Base-by-base conservation (phyloP, 1,284 basidiomycete species). In the Laetiporus sulphureus region DNA sequence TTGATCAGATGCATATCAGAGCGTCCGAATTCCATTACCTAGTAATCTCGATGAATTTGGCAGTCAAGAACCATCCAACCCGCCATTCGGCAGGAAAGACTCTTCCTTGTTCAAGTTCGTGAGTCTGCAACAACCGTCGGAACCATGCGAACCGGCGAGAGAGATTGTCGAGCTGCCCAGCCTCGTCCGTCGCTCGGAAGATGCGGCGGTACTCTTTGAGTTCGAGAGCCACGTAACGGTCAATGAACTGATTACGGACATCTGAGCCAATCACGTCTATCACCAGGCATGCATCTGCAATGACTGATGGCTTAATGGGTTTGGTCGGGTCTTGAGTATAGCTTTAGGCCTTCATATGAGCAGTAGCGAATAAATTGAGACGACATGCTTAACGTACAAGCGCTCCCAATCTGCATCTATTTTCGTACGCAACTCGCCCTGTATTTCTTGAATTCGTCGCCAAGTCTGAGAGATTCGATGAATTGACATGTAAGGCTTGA, bases 131-230 rank as follows among this genome's bases (percentile, higher is more conserved):
- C n/a, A 95, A 64, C n/a, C 94, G 75, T 18, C 88, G 72, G 66
- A 98, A 98, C 92, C 94, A 99, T 2, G 94, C 91, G 53, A 93
- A 99, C 29, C 96, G 78, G 13, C 95, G 73, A 0, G 90, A 80
- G 4, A 98, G 77, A 51, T 99, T 99, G 65, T 99, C 96, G 33
- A 99, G 72, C 60, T 97, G 92, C 1, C 95, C 96, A 0, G 96
- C 87, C 65, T 97, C 93, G 54, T 95, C 91, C 1, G 82, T 83
- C 3, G 84, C 75, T 46, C 89, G 81, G 66, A 99, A 99, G 58
- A 99, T 95, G 13, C 94, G 83, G 10, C 94, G 83, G 59, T 99
- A 99, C 61, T 99, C 96, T 57, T 92, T 90, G 23, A 99, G 73
- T 59, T 97, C 91, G 8, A 94, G 74, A 10, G 84, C 80, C 32